These are phyloP conservation scores for Fusarium paranaense DNA, from an alignment of 2,329 filamentous ascomycete species.

Conservation along the genomic window DNA sequence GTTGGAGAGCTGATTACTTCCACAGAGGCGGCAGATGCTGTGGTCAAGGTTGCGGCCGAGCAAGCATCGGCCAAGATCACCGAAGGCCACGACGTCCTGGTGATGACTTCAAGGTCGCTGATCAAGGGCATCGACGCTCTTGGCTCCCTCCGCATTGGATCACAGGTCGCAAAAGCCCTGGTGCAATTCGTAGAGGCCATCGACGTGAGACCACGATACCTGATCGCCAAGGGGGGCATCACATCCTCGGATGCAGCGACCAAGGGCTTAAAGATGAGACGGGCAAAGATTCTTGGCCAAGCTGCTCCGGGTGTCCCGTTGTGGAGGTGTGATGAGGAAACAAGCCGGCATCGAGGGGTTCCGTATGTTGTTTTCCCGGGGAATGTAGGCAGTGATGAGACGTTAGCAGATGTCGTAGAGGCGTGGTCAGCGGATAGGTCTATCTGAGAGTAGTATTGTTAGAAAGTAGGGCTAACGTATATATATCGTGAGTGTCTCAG, in stretches of 20 bases:
- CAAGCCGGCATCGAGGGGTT: background rate
- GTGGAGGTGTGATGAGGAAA: background rate
- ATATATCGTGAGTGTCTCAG: too few species aligned
- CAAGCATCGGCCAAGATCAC: background rate
- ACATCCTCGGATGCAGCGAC: background rate
- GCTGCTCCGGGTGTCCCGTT: background rate
- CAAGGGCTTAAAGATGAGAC: background rate
- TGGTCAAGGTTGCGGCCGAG: background rate
- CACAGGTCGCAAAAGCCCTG: background rate
- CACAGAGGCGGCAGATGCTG: background rate
- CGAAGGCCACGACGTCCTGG: background rate
- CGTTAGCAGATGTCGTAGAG: background rate
- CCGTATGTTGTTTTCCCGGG: background rate
- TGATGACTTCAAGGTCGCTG: background rate
- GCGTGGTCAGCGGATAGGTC: background rate
- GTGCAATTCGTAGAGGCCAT: background rate
- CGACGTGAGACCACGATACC: background rate
- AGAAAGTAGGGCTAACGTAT: too few species aligned
- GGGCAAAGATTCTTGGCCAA: background rate
- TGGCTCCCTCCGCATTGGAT: background rate
- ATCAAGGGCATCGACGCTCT: background rate
- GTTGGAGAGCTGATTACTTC: background rate
- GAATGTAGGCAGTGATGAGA: background rate
- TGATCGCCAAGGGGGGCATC: background rate
- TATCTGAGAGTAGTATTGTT: too few species aligned